Evolutionary conservation across 2,329 filamentous ascomycete genomes (phyloP), one percentile per base, ranked within the genome.

Genomic region (Harringtonia lauricola): DNA sequence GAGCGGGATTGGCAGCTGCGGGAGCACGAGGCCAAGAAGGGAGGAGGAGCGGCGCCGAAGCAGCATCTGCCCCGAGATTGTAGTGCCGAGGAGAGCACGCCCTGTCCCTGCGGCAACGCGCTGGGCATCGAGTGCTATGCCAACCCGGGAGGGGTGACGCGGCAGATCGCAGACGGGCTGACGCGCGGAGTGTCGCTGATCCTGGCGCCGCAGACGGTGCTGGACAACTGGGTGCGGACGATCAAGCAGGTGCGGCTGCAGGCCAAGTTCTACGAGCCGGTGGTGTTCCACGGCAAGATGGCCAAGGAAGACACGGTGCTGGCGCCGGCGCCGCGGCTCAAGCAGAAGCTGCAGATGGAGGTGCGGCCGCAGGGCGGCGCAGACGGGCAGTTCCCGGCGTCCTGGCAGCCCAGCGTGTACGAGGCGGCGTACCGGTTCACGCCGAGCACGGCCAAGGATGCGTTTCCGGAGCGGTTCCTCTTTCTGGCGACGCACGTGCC

Each of bases 121-220:
- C 34, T 49, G 40, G 52, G 51, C 21, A 51, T 54, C 38, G 49
- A 52, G 44, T 54, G 52, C 45, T 54, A 49, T 38, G 52, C 51
- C 30, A 51, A 52, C 42, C 45, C 51, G 5, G 44, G 44, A 29
- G 47, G 52, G 12, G 39, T 48, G 34, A 53, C 52, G 10, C 48
- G 51, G 19, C 47, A 33, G 6, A 28, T 54, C 13, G 52, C 47
- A n/a, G 50, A 49, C 42, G 17, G 28, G 10, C 37, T 54, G 29
- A 36, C 50, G 13, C 46, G 52, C 8, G 52, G 52, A 14, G 47
- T 42, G 2, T 48, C 51, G 24, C 42, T 54, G 15, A 47, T 54
- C 28, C 42, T 51, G 26, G 52, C 48, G 8, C 49, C 49, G 12
- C 47, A 43, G 28, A 49, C 50, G 8, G 51, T 53, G 4, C 44